phyloP scores from a whole-genome alignment of 129 eudicot species.

The Rutidosis leptorrhynchoides region DNA sequence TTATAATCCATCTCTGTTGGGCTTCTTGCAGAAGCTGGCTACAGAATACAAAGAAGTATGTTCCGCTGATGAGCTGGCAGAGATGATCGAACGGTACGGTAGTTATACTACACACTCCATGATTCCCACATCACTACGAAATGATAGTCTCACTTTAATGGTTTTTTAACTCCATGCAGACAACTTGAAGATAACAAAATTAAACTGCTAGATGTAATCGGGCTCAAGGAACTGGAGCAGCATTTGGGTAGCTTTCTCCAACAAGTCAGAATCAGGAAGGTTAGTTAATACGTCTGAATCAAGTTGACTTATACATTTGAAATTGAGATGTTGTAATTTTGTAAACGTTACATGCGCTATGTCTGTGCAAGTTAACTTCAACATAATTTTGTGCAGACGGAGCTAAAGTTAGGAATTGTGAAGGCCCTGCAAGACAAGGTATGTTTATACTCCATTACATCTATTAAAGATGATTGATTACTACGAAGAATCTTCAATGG shows the following conservation, averaged over 20 bases:
- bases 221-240: conserved; percentile 24
- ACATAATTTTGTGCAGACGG: conserved; percentile 22
- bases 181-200: conserved; percentile 21
- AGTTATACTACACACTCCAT: neutral
- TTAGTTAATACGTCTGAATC: conserved; percentile 8
- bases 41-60: neutral
- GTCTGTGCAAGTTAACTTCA: neutral
- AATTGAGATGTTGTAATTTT: neutral
- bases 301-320: neutral
- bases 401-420: conserved; percentile 25
- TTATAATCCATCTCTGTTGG: conserved; percentile 9
- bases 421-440: conserved; percentile 33
- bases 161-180: conserved; percentile 20
- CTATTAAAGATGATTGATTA: neutral
- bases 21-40: conserved; percentile 17
- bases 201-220: conserved; percentile 19
- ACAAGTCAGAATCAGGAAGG: conserved; percentile 26
- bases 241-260: conserved; percentile 26
- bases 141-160: neutral
- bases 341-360: neutral
- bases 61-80: conserved; percentile 19
- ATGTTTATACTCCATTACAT: neutral
- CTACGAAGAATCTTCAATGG: neutral
- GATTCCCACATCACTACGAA: neutral
- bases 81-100: conserved; percentile 28